A percentile compares a stretch with the other conserved stretches of the same genome.
Evolutionary conservation across 2,329 filamentous ascomycete genomes (phyloP).

Genomic region (Monosporascus sp.): DNA sequence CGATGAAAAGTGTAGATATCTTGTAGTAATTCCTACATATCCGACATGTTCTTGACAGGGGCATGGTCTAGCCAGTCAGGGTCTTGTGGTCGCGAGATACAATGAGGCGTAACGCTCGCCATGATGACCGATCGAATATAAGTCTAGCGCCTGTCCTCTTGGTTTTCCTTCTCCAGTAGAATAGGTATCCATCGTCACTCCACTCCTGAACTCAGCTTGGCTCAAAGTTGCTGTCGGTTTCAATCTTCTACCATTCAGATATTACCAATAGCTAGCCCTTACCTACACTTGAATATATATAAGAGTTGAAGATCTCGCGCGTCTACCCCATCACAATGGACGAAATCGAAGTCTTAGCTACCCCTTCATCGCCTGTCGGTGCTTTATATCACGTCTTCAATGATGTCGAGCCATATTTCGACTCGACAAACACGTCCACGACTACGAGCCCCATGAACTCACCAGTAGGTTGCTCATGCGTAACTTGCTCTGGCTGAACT

Average conservation of each 20-base stretch:
- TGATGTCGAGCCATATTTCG: constrained; percentile 32
- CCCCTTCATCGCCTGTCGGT: constrained; percentile 29
- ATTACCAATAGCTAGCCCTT: neutral
- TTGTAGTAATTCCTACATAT: too few relatives aligned
- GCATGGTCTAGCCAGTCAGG: too few relatives aligned
- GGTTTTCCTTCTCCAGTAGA: neutral
- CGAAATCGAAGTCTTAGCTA: constrained; percentile 22
- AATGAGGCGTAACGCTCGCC: neutral
- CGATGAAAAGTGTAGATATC: neutral
- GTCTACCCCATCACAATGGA: constrained; percentile 22
- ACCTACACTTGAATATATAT: neutral
- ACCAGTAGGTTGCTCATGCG: constrained; percentile 23
- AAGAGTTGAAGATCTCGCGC: neutral
- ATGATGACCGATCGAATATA: neutral
- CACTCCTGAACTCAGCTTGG: neutral
- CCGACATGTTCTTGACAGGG: too few relatives aligned
- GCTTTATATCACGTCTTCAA: constrained; percentile 30
- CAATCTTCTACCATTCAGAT: neutral
- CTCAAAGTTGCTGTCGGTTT: neutral
- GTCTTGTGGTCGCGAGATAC: too few relatives aligned
- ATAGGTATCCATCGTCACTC: neutral
- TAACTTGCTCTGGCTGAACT: neutral
- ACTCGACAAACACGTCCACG: constrained; percentile 28
- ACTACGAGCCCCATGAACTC: constrained; percentile 34
- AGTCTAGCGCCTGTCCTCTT: neutral